Evolutionary conservation across 202 grass and related monocot species (phyloP).

Genomic region (Tripidium arundinaceum): DNA sequence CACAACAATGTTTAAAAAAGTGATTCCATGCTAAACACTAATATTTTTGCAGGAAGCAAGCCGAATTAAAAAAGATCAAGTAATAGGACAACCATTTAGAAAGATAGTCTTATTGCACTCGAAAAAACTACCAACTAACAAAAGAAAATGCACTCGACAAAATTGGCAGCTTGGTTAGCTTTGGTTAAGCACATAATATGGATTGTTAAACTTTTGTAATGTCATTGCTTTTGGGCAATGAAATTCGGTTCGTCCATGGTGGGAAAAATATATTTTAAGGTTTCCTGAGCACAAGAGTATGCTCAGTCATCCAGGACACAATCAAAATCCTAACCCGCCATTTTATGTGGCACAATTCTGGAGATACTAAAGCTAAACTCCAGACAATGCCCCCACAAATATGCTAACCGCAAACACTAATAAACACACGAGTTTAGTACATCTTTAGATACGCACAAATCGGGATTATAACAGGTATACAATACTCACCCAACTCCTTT

Average conservation of each 20-base stretch:
- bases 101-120: background rate
- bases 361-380: background rate
- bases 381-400: background rate
- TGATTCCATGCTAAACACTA: background rate
- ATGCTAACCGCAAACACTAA: background rate
- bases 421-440: background rate
- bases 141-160: background rate
- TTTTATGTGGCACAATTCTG: background rate
- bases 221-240: background rate
- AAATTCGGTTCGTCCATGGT: background rate
- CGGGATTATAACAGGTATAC: background rate
- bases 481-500: conserved; percentile 94
- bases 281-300: background rate
- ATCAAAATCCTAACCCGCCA: background rate
- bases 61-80: background rate
- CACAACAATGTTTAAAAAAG: background rate
- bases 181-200: background rate
- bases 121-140: background rate
- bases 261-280: background rate
- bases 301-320: background rate
- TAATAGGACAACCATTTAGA: background rate
- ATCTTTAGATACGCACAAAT: background rate
- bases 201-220: background rate
- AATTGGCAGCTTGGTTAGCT: background rate
- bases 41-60: background rate